Evolutionary conservation across 768 basidiomycete genomes (phyloP).

Genomic region (Leccinum imitatum): DNA sequence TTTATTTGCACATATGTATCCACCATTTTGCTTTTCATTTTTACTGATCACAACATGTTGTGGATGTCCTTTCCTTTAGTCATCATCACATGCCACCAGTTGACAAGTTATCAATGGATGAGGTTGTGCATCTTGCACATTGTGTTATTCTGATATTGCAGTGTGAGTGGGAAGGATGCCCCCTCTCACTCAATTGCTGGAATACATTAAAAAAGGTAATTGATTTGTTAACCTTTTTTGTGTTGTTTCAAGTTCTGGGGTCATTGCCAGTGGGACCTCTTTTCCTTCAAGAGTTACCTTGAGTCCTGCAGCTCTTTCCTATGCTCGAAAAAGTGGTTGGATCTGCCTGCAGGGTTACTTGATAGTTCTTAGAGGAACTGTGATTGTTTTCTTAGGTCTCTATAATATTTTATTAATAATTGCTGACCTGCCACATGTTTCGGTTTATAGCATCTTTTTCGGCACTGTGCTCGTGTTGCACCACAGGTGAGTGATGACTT

Average conservation of each 20-base stretch:
- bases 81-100: constrained; percentile 16
- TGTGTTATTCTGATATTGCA: constrained; percentile 24
- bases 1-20: constrained; percentile 15
- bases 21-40: background rate
- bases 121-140: constrained; percentile 22
- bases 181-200: constrained; percentile 29
- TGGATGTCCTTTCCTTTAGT: background rate
- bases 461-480: constrained; percentile 22
- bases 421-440: constrained; percentile 8
- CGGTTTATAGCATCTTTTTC: constrained; percentile 25
- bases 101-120: constrained; percentile 22
- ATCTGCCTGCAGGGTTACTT: constrained; percentile 24
- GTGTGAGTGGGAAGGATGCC: constrained; percentile 32
- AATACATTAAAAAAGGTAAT: constrained; percentile 31
- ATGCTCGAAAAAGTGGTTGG: constrained; percentile 7
- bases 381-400: background rate
- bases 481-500: constrained; percentile 11
- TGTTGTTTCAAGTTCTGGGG: background rate
- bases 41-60: background rate
- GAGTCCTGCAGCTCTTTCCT: constrained; percentile 18
- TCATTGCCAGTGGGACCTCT: constrained; percentile 8
- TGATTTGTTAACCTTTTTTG: constrained; percentile 9
- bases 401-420: background rate
- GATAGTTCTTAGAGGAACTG: constrained; percentile 15
- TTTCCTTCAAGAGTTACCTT: background rate